These are phyloP conservation scores for Macroventuria anomochaeta DNA, from an alignment of 2,329 filamentous ascomycete species.

Conservation along the genomic window DNA sequence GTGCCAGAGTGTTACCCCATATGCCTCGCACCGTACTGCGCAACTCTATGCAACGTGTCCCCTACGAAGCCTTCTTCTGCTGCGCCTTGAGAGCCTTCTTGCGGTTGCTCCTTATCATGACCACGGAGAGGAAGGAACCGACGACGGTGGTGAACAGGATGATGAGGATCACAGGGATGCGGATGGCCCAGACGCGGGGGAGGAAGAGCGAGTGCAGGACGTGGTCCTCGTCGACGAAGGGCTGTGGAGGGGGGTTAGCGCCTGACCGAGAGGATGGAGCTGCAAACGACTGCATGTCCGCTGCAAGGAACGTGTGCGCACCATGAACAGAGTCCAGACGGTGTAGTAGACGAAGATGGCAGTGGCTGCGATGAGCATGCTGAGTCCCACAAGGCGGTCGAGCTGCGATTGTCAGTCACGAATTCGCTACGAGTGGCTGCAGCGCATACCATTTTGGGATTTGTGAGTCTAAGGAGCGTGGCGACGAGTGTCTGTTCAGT, in stretches of 20 bases:
- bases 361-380: constrained; percentile 76
- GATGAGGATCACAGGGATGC: constrained; percentile 95
- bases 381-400: constrained; percentile 82
- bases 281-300: background rate
- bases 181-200: constrained; percentile 97
- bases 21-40: background rate
- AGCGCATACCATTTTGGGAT: constrained; percentile 15
- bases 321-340: constrained; percentile 97
- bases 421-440: background rate
- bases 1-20: constrained; percentile 14
- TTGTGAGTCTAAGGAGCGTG: constrained; percentile 13
- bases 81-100: constrained; percentile 97
- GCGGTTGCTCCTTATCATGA: constrained; percentile 98
- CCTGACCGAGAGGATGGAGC: background rate
- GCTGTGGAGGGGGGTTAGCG: constrained; percentile 62
- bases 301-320: constrained; percentile 51
- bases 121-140: constrained; percentile 91
- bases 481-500: constrained; percentile 10
- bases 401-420: constrained; percentile 64
- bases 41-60: constrained; percentile 11
- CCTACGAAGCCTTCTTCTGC: constrained; percentile 76
- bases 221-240: constrained; percentile 95
- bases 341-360: constrained; percentile 90
- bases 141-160: constrained; percentile 92
- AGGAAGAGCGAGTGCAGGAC: constrained; percentile 94